Base-by-base conservation (phyloP, 2,329 filamentous ascomycete species). In the Dactylonectria estremocensis region DNA sequence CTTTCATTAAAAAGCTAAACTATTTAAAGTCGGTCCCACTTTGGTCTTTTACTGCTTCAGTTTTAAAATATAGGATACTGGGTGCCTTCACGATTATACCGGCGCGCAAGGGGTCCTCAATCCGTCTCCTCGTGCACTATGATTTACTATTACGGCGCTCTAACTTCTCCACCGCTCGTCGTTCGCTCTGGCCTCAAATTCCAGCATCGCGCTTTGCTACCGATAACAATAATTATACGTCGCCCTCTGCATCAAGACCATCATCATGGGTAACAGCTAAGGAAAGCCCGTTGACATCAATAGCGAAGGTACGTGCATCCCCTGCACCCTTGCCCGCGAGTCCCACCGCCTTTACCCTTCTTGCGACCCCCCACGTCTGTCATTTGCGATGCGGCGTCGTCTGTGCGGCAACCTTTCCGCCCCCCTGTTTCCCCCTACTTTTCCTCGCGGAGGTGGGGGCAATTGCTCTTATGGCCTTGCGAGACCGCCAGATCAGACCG, bases 231-330 rank as follows among this genome's bases (percentile, higher is more conserved):
- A 75, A 74, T 67, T 79, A 76, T 72, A 72, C 61, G 64, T 72
- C 66, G 70, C 71, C 77, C 69, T 71, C 65, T 67, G 61, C 65
- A 74, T 72, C 71, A 64, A 72, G 71, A 66, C 64, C 69, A 61
- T 67, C 72, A 76, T 72, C 65, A 98, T 98, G 95, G 95, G 95
- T 81, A 98, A 98, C 85, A 93, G 92, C 80, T 95, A 95, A 83
- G 95, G 95, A 83, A 98, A 98, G 83, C 94, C 93, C 83, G 90
- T 97, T 85, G 92, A 95, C 81, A 91, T 95, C 84, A 93, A 92
- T 84, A 95, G 97, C 85, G 93, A 97, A 92, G 93, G 95, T 97
- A 86, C 61, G 79, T 76, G 24, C 59, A 62, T n/a, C n/a, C n/a
- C n/a, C n/a, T n/a, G n/a, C n/a, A 57, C 64, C 61, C 63, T 66